Percentiles rank a stretch among this genome's conserved stretches.
phyloP scores from a whole-genome alignment of 768 basidiomycete species.

The Lactarius evosmus region DNA sequence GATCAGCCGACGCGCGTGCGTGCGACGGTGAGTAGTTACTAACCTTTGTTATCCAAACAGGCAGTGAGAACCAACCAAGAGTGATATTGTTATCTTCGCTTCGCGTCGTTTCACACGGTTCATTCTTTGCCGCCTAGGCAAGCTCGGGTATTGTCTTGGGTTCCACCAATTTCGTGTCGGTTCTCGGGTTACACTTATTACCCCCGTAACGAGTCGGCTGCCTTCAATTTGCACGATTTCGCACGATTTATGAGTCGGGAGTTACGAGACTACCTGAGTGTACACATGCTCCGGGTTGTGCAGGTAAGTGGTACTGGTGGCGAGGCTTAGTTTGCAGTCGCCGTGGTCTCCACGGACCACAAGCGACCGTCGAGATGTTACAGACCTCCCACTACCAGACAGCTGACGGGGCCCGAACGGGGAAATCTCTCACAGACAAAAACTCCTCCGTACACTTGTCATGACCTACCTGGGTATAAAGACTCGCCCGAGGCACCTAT shows the following conservation, averaged over 20 bases:
- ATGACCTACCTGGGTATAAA: slow-evolving; percentile 10
- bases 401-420: neutral
- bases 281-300: neutral
- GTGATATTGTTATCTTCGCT: neutral
- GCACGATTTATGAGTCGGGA: neutral
- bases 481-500: neutral
- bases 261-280: neutral
- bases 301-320: neutral
- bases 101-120: neutral
- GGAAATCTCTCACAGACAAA: neutral
- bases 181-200: neutral
- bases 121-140: neutral
- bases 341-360: neutral
- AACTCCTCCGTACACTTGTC: neutral
- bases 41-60: neutral
- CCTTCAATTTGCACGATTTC: neutral
- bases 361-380: neutral
- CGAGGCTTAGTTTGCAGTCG: neutral
- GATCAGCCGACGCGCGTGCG: neutral
- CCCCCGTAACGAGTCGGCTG: neutral
- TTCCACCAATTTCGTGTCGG: neutral
- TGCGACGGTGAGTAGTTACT: neutral
- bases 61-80: neutral
- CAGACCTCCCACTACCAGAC: neutral
- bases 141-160: neutral